A percentile compares a stretch with the other conserved stretches of the same genome.
phyloP scores from a whole-genome alignment of 2,329 filamentous ascomycete genomes.

The Clarireedia homoeocarpa region DNA sequence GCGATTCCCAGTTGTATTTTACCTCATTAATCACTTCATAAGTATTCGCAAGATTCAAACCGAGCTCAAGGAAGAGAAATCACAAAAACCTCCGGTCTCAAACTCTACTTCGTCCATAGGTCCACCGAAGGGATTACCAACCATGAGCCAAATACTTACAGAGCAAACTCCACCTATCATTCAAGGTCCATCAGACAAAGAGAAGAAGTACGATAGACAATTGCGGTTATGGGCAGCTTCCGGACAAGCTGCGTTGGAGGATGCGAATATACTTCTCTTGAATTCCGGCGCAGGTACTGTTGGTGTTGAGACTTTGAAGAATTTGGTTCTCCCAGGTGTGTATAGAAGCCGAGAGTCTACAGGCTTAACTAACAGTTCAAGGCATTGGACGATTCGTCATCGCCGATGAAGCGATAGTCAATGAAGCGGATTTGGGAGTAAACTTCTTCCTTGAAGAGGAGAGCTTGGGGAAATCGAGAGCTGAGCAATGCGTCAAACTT shows the following conservation, averaged over 20 bases:
- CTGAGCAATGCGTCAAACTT: conserved; percentile 67
- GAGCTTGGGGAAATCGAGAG: conserved; percentile 68
- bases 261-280: conserved; percentile 82
- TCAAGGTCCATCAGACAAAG: conserved; percentile 50
- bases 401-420: conserved; percentile 70
- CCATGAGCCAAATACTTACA: conserved; percentile 24
- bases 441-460: conserved; percentile 92
- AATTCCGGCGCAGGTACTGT: conserved; percentile 83
- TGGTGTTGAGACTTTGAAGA: conserved; percentile 89
- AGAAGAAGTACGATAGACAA: conserved; percentile 87
- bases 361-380: conserved; percentile 26
- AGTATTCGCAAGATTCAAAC: neutral
- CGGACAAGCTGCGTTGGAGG: conserved; percentile 83
- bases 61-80: too few species aligned
- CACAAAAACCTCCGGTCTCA: too few species aligned
- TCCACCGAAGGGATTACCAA: too few species aligned
- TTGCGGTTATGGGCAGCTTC: conserved; percentile 90
- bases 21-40: too few species aligned
- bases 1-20: too few species aligned
- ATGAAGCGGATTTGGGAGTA: conserved; percentile 76
- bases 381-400: conserved; percentile 90
- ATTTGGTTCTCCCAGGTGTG: conserved; percentile 81
- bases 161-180: conserved; percentile 35
- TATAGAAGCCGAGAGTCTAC: neutral
- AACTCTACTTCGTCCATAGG: too few species aligned